A percentile compares a stretch with the other conserved stretches of the same genome.
Evolutionary conservation across 1,139 yeast species (phyloP).

Genomic region (Geotrichum carabidarum): DNA sequence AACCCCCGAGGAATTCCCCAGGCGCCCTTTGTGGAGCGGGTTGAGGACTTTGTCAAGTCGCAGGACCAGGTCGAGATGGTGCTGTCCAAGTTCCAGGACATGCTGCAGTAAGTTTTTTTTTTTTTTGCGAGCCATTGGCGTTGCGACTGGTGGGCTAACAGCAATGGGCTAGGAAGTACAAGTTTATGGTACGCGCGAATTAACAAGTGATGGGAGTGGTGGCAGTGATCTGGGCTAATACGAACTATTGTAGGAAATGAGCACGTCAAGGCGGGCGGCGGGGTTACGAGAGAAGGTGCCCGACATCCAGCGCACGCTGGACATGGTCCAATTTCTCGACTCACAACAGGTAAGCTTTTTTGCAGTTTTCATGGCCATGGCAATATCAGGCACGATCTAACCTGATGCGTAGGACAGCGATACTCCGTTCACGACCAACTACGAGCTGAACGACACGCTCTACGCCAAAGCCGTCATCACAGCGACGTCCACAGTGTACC

Average conservation of each 20-base stretch:
- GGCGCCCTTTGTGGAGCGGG: constrained; percentile 88
- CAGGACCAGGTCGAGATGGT: constrained; percentile 66
- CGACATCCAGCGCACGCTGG: constrained; percentile 78
- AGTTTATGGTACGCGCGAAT: constrained; percentile 54
- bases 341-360: constrained; percentile 39
- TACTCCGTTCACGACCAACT: constrained; percentile 59
- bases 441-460: constrained; percentile 87
- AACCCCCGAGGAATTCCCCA: constrained; percentile 95
- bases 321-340: constrained; percentile 59
- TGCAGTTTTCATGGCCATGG: neutral
- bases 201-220: constrained; percentile 27
- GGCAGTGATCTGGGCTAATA: neutral
- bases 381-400: neutral
- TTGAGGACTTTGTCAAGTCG: constrained; percentile 64
- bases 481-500: constrained; percentile 59
- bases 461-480: constrained; percentile 74
- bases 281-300: constrained; percentile 76
- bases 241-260: constrained; percentile 40
- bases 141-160: neutral
- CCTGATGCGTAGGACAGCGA: constrained; percentile 36
- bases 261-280: constrained; percentile 62
- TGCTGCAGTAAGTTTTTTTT: constrained; percentile 54
- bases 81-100: constrained; percentile 69
- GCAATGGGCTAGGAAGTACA: constrained; percentile 46
- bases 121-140: neutral